phyloP scores from a whole-genome alignment of 805 yeast species.

The Metschnikowia drakensbergensis region DNA sequence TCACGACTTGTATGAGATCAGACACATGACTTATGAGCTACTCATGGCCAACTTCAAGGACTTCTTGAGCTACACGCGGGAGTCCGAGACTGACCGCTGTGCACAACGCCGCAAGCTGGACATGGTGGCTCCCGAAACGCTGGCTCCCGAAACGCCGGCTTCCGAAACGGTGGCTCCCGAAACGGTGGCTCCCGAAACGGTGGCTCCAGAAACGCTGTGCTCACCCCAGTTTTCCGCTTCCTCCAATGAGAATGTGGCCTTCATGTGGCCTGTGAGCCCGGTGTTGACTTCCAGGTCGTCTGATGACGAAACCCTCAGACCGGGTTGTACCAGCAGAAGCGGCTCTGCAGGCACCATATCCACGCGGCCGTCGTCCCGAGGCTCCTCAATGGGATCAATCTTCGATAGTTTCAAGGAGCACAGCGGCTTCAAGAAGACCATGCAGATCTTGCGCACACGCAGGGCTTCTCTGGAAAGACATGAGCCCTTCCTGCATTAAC shows the following conservation, averaged over 20 bases:
- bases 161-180: background rate
- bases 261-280: constrained; percentile 4
- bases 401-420: constrained; percentile 30
- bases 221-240: background rate
- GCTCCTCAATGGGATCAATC: constrained; percentile 30
- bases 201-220: constrained; percentile 1
- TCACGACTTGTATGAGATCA: constrained; percentile 15
- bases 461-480: constrained; percentile 20
- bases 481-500: background rate
- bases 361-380: constrained; percentile 22
- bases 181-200: constrained; percentile 9
- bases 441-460: constrained; percentile 30
- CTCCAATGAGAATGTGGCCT: background rate
- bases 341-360: constrained; percentile 14
- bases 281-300: background rate
- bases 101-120: constrained; percentile 20
- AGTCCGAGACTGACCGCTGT: constrained; percentile 4
- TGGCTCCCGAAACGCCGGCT: background rate
- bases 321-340: constrained; percentile 6
- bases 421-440: constrained; percentile 26
- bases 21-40: constrained; percentile 27
- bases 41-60: constrained; percentile 32
- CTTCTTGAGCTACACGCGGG: constrained; percentile 23
- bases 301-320: background rate
- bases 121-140: constrained; percentile 3